Base-by-base conservation (phyloP, 1,284 basidiomycete species). In the Leucoagaricus sp. region DNA sequence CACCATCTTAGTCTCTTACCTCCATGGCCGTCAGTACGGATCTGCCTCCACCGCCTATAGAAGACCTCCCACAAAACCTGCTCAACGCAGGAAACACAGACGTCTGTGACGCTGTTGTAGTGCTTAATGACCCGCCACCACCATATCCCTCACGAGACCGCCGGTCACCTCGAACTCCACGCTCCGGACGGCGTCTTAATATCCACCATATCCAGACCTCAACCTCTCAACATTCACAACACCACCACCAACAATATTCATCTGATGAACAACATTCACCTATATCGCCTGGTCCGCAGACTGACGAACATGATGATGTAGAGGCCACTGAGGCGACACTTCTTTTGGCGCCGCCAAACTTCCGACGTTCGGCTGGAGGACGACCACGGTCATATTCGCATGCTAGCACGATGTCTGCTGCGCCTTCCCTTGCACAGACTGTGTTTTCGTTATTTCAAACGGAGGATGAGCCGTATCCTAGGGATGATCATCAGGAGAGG, bases 361-460 rank as follows among this genome's bases (percentile, higher is more conserved):
- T 60, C 48, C 58, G 64, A 29, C 71, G 59, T 42, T 52, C 36
- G 49, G 26, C 26, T 29, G 21, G 64, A 2, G 42, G 68, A 12
- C 68, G 79, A 29, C 75, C 72, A 53, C 78, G 86, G 31, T 80
- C 86, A 1, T 65, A 78, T 49, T 89, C 86, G 1, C 75, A 82
- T 56, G 74, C 80, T 1, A 86, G 84, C 68, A 69, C 67, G 0
- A 61, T 67, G 2, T 87, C 85, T 2, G 73, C 71, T 6, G 79
- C 84, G 1, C 84, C 84, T 2, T 87, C 85, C 2, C 72, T 91
- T 8, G 80, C 83, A 3, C 88, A 86, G 41, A 90, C 86, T 0
- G 69, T 89, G 25, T 65, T 85, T 6, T 87, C 86, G 0, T 74
- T 89, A 10, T 87, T 89, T 57, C 67, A 79, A 4, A 71, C 66